A percentile compares a stretch with the other conserved stretches of the same genome.
Evolutionary conservation across 1,284 basidiomycete genomes (phyloP).

Genomic region (Puccinia polysora): DNA sequence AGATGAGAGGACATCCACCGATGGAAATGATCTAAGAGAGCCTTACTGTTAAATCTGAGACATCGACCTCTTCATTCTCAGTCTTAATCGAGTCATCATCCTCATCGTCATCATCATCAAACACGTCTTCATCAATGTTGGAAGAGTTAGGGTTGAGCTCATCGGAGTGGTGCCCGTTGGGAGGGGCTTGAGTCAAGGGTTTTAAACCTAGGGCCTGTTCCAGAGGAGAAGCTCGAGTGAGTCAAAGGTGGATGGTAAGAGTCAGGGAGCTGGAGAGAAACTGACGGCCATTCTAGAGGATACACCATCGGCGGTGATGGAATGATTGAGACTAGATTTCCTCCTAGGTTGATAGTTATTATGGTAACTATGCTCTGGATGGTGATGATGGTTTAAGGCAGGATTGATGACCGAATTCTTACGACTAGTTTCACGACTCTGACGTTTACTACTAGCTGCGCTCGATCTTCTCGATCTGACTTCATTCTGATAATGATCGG

Average conservation of each 20-base stretch:
- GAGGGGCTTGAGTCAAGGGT: slow-evolving; percentile 47
- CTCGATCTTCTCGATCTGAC: slow-evolving; percentile 46
- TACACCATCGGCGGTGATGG: slow-evolving; percentile 46
- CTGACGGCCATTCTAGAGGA: slow-evolving; percentile 44
- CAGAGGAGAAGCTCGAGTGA: background rate
- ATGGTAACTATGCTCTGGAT: no score
- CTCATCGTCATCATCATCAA: slow-evolving; percentile 63
- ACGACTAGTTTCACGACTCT: slow-evolving; percentile 40
- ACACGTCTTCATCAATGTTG: slow-evolving; percentile 52
- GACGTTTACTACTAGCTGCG: slow-evolving; percentile 35
- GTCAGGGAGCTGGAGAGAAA: slow-evolving; percentile 31
- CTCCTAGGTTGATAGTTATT: slow-evolving; percentile 21
- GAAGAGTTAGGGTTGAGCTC: slow-evolving; percentile 55
- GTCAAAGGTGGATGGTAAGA: slow-evolving; percentile 12
- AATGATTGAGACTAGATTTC: slow-evolving; percentile 45
- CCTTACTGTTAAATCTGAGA: slow-evolving; percentile 52
- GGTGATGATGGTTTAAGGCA: no score
- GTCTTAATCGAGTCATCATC: slow-evolving; percentile 47
- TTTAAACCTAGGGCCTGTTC: slow-evolving; percentile 43
- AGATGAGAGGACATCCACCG: background rate
- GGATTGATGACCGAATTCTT: slow-evolving; percentile 43
- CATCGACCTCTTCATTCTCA: slow-evolving; percentile 58
- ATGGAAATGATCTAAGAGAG: background rate
- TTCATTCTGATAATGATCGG: slow-evolving; percentile 61
- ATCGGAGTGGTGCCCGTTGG: slow-evolving; percentile 49